Evolutionary conservation across 2,329 filamentous ascomycete genomes (phyloP).

Genomic region (Fusarium sp.): DNA sequence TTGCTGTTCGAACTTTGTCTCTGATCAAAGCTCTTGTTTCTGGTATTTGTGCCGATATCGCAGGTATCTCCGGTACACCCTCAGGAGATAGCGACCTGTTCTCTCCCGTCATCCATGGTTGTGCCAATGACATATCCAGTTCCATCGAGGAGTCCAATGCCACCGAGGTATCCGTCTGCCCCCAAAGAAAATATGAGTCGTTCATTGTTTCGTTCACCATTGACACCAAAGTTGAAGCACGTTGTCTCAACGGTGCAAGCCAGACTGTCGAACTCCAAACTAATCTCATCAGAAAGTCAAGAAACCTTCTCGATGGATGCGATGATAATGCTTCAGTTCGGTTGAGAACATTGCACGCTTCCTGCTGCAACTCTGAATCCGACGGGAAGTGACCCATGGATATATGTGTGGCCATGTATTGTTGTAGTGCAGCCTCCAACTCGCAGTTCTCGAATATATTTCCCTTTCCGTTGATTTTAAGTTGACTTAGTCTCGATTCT

Average conservation of each 20-base stretch:
- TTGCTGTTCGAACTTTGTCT: constrained; percentile 31
- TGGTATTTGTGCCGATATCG: constrained; percentile 10
- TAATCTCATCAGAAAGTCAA: constrained; percentile 34
- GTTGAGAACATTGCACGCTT: constrained; percentile 26
- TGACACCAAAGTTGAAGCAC: constrained; percentile 4
- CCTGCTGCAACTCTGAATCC: constrained; percentile 34
- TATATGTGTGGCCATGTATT: constrained; percentile 27
- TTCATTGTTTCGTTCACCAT: constrained; percentile 5
- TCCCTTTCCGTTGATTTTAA: constrained; percentile 39
- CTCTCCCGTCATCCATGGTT: constrained; percentile 23
- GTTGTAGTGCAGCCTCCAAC: constrained; percentile 27
- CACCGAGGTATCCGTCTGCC: constrained; percentile 1
- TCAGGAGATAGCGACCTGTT: constrained; percentile 29
- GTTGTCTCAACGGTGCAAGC: constrained; percentile 26
- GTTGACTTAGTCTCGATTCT: constrained; percentile 24
- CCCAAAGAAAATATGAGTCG: constrained; percentile 24
- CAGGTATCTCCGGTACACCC: constrained; percentile 4
- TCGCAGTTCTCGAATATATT: constrained; percentile 41
- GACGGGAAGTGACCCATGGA: constrained; percentile 30
- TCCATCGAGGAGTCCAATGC: constrained; percentile 21
- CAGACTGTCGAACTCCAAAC: constrained; percentile 35
- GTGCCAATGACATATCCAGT: constrained; percentile 12
- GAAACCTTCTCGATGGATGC: constrained; percentile 24
- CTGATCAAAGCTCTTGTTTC: constrained; percentile 11
- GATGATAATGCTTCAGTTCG: constrained; percentile 4